phyloP scores from a whole-genome alignment of 108 stramenopile genomes.

The Nannochloropsis granulata region DNA sequence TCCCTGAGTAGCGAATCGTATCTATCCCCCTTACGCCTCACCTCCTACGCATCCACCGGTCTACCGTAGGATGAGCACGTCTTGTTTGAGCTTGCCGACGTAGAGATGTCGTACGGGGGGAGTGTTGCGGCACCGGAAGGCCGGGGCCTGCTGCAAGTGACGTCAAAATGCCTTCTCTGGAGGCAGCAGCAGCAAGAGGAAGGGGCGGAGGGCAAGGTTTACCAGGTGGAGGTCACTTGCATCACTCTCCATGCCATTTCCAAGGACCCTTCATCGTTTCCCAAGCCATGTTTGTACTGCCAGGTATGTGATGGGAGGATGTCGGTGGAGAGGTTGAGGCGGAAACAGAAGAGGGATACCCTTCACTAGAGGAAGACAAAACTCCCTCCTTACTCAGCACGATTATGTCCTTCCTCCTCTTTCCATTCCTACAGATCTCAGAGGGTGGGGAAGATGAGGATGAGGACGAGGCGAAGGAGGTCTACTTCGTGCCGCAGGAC shows the following conservation, averaged over 20 bases:
- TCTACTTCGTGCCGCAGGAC: neutral
- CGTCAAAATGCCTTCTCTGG: neutral
- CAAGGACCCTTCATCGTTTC: neutral
- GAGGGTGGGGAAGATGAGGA: neutral
- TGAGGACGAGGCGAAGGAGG: neutral
- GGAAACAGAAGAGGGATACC: too few species aligned
- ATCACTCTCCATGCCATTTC: neutral
- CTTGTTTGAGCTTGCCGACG: neutral
- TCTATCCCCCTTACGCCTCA: too few species aligned
- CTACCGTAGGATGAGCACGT: neutral
- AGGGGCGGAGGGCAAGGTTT: neutral
- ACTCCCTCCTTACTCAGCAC: too few species aligned
- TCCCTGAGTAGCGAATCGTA: too few species aligned
- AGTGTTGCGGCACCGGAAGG: neutral
- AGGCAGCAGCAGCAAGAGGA: neutral
- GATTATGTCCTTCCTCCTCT: too few species aligned
- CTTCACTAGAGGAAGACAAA: too few species aligned
- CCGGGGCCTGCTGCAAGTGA: neutral
- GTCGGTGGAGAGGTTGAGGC: neutral
- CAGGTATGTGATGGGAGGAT: neutral
- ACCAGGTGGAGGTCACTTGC: neutral
- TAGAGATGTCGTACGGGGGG: neutral
- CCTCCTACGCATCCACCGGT: too few species aligned
- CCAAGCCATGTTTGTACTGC: neutral
- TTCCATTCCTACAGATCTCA: neutral